These are phyloP conservation scores for Teratosphaeria zuluensis DNA, from an alignment of 2,329 filamentous ascomycete species.

Conservation along the genomic window DNA sequence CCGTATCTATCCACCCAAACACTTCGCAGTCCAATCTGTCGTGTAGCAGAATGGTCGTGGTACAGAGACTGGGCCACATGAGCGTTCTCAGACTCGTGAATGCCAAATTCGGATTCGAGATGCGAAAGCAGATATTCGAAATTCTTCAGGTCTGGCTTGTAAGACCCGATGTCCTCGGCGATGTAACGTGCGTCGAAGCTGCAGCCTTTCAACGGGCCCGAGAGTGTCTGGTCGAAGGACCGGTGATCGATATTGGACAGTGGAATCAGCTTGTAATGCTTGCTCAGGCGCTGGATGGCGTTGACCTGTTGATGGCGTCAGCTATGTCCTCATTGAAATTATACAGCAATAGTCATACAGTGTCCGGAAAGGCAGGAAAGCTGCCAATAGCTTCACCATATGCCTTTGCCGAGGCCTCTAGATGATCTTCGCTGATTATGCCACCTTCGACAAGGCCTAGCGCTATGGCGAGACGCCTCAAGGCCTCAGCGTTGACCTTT, in stretches of 20 bases:
- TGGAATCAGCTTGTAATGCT: conserved; percentile 49
- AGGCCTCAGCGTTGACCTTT: conserved; percentile 34
- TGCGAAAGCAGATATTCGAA: conserved; percentile 55
- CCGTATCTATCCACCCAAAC: conserved; percentile 57
- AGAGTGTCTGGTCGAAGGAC: conserved; percentile 41
- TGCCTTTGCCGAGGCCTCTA: conserved; percentile 32
- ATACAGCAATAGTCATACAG: conserved; percentile 22
- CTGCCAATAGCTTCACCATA: conserved; percentile 45
- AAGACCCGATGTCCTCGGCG: conserved; percentile 60
- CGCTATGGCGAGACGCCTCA: conserved; percentile 20
- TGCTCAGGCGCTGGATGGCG: conserved; percentile 41
- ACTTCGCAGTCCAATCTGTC: conserved; percentile 48
- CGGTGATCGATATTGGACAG: conserved; percentile 50
- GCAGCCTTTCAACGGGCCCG: conserved; percentile 42
- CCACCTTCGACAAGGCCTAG: conserved; percentile 40
- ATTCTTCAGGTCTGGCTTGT: conserved; percentile 57
- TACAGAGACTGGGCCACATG: conserved; percentile 60
- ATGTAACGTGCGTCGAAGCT: conserved; percentile 58
- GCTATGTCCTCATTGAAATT: neutral
- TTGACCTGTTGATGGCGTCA: conserved; percentile 8
- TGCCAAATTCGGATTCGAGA: conserved; percentile 44
- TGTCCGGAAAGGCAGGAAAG: conserved; percentile 52
- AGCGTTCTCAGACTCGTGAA: conserved; percentile 49
- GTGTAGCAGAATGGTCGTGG: conserved; percentile 58
- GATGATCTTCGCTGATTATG: conserved; percentile 36